Percentiles rank a stretch among this genome's conserved stretches.
Conservation (phyloP, 208 protist species). For the Leishmania tropica region DNA sequence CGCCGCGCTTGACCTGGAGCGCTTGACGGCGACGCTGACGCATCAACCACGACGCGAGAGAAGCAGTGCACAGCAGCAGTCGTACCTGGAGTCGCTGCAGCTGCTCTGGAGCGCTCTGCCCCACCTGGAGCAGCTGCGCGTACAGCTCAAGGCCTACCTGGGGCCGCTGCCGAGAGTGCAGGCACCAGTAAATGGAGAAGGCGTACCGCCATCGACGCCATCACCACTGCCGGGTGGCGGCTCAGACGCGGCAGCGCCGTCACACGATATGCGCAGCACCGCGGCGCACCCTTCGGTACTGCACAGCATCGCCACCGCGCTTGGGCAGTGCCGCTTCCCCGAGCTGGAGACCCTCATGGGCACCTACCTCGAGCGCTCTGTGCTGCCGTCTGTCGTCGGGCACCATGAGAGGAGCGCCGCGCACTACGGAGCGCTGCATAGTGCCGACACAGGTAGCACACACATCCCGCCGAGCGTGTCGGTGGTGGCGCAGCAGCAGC, state of each 20-base stretch:
- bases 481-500: neutral
- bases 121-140: conserved; percentile 22
- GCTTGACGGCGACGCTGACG: conserved; percentile 36
- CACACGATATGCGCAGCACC: conserved; percentile 4
- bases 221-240: neutral
- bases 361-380: conserved; percentile 41
- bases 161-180: neutral
- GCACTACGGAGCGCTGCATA: neutral
- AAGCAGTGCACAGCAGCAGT: conserved; percentile 14
- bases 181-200: neutral
- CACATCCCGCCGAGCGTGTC: neutral
- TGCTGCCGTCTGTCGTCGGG: conserved; percentile 30
- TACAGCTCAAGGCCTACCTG: conserved; percentile 23
- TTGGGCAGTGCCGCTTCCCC: conserved; percentile 44
- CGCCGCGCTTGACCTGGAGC: conserved; percentile 42
- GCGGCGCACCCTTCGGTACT: conserved; percentile 35
- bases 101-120: conserved; percentile 41
- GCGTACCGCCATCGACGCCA: neutral
- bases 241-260: neutral
- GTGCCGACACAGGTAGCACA: neutral
- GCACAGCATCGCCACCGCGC: conserved; percentile 43
- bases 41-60: conserved; percentile 22
- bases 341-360: conserved; percentile 40
- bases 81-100: conserved; percentile 38
- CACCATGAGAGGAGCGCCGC: conserved; percentile 11